phyloP scores from a whole-genome alignment of 208 protist species.

The Acanthamoeba healyi region DNA sequence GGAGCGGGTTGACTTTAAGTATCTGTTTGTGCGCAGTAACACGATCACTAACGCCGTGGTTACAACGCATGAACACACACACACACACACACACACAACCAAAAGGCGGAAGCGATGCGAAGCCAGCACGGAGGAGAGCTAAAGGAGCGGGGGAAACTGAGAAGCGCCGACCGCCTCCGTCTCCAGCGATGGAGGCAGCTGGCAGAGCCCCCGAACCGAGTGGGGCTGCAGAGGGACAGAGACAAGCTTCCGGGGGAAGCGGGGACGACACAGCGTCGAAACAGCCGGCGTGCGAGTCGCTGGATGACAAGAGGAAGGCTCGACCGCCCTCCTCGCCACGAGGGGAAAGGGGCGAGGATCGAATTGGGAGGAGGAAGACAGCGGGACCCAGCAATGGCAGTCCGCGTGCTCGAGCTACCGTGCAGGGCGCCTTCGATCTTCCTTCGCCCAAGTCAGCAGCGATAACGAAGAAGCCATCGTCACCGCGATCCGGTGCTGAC shows the following conservation, averaged over 20 bases:
- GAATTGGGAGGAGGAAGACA: constrained; percentile 2
- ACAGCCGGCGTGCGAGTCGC: background rate
- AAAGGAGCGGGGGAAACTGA: background rate
- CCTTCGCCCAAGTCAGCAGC: background rate
- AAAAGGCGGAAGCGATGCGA: constrained; percentile 39
- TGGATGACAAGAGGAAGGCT: background rate
- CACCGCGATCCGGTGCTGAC: background rate
- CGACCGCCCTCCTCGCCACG: constrained; percentile 30
- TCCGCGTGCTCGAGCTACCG: constrained; percentile 9
- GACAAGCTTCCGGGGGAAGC: background rate
- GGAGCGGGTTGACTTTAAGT: no score
- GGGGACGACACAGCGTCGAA: background rate
- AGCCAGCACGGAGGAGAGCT: background rate
- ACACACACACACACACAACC: no score
- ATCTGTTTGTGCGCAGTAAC: no score
- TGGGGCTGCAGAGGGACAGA: background rate
- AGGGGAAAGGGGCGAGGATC: constrained; percentile 30
- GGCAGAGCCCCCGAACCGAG: background rate
- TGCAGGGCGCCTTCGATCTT: constrained; percentile 31
- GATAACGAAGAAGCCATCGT: background rate
- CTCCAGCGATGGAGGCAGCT: background rate
- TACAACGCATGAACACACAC: no score
- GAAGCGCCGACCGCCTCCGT: background rate
- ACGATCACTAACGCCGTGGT: no score
- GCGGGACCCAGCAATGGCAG: background rate